These are phyloP conservation scores for Penicillium sp. DNA, from an alignment of 2,329 filamentous ascomycete genomes.

Conservation along the genomic window DNA sequence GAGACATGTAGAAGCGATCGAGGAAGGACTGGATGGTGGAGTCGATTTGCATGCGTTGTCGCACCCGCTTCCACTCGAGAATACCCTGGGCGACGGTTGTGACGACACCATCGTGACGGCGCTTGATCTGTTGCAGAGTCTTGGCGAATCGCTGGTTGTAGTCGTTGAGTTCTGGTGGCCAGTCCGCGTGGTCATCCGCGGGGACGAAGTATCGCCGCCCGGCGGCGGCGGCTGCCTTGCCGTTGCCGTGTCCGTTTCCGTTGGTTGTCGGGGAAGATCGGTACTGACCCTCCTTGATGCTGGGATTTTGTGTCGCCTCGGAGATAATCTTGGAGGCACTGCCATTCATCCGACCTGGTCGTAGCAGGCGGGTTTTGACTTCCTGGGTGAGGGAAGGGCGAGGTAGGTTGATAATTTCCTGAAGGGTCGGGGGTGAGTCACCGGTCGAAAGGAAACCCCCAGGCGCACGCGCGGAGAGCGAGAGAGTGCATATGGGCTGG, in stretches of 20 bases:
- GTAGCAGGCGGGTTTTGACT: slow-evolving; percentile 75
- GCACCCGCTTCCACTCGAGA: slow-evolving; percentile 93
- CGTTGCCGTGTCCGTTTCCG: slow-evolving; percentile 50
- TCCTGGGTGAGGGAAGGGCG: slow-evolving; percentile 77
- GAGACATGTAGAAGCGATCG: slow-evolving; percentile 99
- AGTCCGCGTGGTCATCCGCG: slow-evolving; percentile 83
- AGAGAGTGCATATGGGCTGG: slow-evolving; percentile 1
- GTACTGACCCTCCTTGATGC: slow-evolving; percentile 82
- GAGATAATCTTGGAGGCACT: slow-evolving; percentile 71
- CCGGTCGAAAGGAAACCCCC: neutral
- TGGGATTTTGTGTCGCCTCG: slow-evolving; percentile 87
- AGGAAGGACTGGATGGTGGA: slow-evolving; percentile 96
- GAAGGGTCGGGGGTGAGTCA: slow-evolving; percentile 27
- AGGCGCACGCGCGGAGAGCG: no score
- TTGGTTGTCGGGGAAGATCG: slow-evolving; percentile 49
- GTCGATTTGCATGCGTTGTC: slow-evolving; percentile 98
- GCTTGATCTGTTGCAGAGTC: slow-evolving; percentile 90
- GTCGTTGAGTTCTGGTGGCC: slow-evolving; percentile 91
- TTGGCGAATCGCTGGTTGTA: slow-evolving; percentile 93
- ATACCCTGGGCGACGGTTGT: slow-evolving; percentile 98
- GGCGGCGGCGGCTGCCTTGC: slow-evolving; percentile 54
- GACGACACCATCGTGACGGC: slow-evolving; percentile 93
- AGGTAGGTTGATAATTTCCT: slow-evolving; percentile 87
- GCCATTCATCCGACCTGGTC: slow-evolving; percentile 53
- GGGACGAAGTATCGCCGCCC: slow-evolving; percentile 83